These are phyloP conservation scores for Solanum piurae DNA, from an alignment of 257 asterid genomes.

Conservation along the genomic window DNA sequence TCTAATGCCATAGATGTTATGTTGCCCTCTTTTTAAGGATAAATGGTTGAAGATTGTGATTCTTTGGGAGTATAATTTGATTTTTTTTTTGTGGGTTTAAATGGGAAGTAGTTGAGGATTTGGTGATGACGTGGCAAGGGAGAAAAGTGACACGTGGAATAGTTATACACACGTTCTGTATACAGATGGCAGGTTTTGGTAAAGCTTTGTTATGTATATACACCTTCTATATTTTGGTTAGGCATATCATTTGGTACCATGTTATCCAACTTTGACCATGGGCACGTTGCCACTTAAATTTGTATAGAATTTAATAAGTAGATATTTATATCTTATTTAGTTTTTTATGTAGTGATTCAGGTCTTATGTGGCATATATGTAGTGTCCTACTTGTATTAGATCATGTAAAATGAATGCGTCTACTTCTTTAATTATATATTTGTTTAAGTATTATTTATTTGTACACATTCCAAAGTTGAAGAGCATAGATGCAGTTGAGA, in stretches of 20 bases:
- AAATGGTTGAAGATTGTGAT: background rate
- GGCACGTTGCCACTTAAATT: rapidly evolving
- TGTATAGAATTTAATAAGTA: no score
- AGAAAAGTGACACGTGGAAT: background rate
- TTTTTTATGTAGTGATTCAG: no score
- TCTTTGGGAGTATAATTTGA: background rate
- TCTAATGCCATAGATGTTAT: conserved; percentile 30
- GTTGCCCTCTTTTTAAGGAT: background rate
- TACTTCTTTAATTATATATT: rapidly evolving
- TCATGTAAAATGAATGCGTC: rapidly evolving
- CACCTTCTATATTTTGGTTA: no score
- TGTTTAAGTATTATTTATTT: no score
- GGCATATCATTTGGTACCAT: background rate
- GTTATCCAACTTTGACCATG: no score
- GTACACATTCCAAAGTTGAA: rapidly evolving
- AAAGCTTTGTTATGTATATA: background rate
- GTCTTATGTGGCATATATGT: no score
- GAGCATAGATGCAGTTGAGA: no score
- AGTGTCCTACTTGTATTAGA: no score
- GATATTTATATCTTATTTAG: no score
- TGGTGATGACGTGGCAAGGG: background rate
- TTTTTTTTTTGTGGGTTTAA: background rate
- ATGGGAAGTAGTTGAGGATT: background rate
- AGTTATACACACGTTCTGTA: background rate
- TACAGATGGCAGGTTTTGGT: background rate